Percentiles rank a stretch among this genome's conserved stretches.
These are phyloP conservation scores for Rhododendron henanense DNA, from an alignment of 148 eudicot species.

Conservation along the genomic window DNA sequence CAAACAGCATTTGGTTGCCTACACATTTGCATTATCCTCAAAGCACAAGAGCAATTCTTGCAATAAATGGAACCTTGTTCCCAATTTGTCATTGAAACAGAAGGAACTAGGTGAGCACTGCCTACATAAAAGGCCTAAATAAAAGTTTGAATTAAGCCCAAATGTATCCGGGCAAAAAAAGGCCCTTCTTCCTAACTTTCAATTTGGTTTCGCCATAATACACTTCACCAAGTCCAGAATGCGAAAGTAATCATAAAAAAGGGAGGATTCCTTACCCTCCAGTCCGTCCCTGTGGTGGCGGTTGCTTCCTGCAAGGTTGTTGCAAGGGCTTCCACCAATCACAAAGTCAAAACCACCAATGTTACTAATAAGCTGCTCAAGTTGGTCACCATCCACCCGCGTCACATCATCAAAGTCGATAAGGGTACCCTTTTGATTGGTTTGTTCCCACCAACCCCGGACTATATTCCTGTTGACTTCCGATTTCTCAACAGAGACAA, in stretches of 20 bases:
- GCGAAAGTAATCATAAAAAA: slow-evolving; percentile 67
- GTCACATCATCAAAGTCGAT: slow-evolving; percentile 61
- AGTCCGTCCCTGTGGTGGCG: slow-evolving; percentile 80
- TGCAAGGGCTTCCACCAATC: slow-evolving; percentile 91
- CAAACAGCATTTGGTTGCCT: background rate
- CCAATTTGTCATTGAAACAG: background rate
- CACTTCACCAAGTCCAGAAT: slow-evolving; percentile 58
- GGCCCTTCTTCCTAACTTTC: slow-evolving; percentile 8
- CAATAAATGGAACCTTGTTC: background rate
- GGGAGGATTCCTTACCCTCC: slow-evolving; percentile 75
- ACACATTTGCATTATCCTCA: background rate
- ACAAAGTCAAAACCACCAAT: slow-evolving; percentile 75
- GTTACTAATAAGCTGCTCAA: slow-evolving; percentile 35
- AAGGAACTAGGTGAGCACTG: background rate
- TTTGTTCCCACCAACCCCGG: slow-evolving; percentile 92
- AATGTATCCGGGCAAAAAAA: background rate
- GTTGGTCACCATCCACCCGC: slow-evolving; percentile 31
- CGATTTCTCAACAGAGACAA: slow-evolving; percentile 76
- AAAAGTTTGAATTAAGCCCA: background rate
- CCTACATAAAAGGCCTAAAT: background rate
- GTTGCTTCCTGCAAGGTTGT: slow-evolving; percentile 83
- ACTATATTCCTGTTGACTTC: slow-evolving; percentile 68
- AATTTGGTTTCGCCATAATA: slow-evolving; percentile 33
- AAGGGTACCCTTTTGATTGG: slow-evolving; percentile 62
- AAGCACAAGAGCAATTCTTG: background rate